Base-by-base conservation (phyloP, 345 rosid genomes). In the Geranium brycei region DNA sequence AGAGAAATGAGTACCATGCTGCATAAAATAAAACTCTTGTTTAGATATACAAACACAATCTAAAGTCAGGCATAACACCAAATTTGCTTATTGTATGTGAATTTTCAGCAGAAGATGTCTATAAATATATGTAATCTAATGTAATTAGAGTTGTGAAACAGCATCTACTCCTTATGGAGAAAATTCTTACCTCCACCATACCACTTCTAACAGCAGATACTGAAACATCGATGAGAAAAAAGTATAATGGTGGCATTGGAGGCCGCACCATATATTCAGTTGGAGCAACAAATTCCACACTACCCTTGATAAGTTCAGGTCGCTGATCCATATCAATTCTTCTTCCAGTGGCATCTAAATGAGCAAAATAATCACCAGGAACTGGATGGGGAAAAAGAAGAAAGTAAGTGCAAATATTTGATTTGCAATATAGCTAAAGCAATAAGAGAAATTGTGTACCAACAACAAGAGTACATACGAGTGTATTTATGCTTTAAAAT, bases 181-280 rank as follows among this genome's bases (percentile, higher is more conserved):
- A 69, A 66, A 65, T 77, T 59, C 86, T 79, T 79, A 95, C 99
- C 97, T 91, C 93, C 72, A 95, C 73, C 96, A 91, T 91, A 62
- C 96, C 97, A 79, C 93, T 95, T 74, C 87, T 84, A 71, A 76
- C 73, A n/a, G 97, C 93, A 59, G 95, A 88, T 71, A 87, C 62
- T 0, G 97, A 95, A 68, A 95, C 99, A 66, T 95, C 99, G 63
- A 95, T 88, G 66, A 95, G 95, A 70, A 95, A 95, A 77, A 95
- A 95, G 75, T 88, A 95, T 41, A 84, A 73, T 17, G 99, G 99
- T 5, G 96, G 95, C 97, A 91, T 91, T 63, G 96, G 99, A 58
- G 99, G 99, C 79, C 97, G 96, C 80, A 95, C 99, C 99, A 95
- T 95, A 77, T 91, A 95, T 71, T 95, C 99, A 12, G 96, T 87